phyloP scores from a whole-genome alignment of 2,329 filamentous ascomycete species.

The Xylariaceae sp. region DNA sequence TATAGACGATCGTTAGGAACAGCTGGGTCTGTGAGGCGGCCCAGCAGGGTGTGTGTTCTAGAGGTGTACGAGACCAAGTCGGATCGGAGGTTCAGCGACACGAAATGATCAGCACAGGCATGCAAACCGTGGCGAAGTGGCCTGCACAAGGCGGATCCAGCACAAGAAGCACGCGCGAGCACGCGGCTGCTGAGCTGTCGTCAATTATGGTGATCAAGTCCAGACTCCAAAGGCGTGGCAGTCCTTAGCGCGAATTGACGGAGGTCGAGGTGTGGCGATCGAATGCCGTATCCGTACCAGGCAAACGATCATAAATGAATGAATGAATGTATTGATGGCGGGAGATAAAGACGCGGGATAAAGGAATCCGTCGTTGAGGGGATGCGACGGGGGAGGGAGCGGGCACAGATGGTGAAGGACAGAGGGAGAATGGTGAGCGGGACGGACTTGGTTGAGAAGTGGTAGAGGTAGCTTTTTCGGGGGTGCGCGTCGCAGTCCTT shows the following conservation, averaged over 20 bases:
- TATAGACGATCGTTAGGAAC: slow-evolving; percentile 9
- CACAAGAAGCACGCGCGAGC: neutral
- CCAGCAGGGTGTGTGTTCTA: neutral
- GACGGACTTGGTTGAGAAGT: slow-evolving; percentile 3
- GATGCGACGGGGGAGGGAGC: slow-evolving; percentile 5
- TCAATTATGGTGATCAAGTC: neutral
- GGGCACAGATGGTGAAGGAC: slow-evolving; percentile 11
- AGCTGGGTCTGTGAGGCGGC: neutral
- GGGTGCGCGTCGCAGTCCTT: slow-evolving; percentile 19
- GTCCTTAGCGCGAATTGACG: slow-evolving; percentile 6
- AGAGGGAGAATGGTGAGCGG: slow-evolving; percentile 11
- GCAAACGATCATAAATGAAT: slow-evolving; percentile 9
- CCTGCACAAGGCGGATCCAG: neutral
- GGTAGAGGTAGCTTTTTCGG: slow-evolving; percentile 11
- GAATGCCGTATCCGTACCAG: neutral
- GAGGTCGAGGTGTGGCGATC: neutral
- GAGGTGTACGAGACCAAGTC: neutral
- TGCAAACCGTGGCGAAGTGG: neutral
- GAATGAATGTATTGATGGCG: slow-evolving; percentile 6
- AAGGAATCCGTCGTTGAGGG: neutral
- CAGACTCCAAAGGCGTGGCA: neutral
- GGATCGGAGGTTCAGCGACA: neutral
- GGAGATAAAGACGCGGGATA: neutral
- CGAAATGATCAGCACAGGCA: neutral
- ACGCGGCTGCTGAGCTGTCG: neutral